These are phyloP conservation scores for Quercus berberidifolia DNA, from an alignment of 306 rosid genomes.

Conservation along the genomic window DNA sequence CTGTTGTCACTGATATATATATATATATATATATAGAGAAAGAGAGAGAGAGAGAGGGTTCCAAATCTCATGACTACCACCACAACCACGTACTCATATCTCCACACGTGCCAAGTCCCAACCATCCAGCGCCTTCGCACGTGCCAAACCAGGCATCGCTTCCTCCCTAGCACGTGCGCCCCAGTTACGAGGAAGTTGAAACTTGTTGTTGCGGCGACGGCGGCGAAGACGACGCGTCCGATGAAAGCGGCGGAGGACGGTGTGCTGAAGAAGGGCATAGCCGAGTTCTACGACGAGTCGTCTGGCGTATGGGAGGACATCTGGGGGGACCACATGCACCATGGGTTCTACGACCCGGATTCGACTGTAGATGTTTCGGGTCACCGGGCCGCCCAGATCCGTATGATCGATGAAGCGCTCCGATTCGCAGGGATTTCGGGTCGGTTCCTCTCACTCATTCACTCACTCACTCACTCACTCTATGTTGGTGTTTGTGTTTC, in stretches of 20 bases:
- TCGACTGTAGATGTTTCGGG: slow-evolving; percentile 52
- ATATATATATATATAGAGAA: too few relatives aligned
- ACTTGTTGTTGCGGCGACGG: not conserved
- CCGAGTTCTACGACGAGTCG: slow-evolving; percentile 87
- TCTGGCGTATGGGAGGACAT: slow-evolving; percentile 74
- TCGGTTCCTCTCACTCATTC: not conserved
- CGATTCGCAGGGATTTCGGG: slow-evolving; percentile 50
- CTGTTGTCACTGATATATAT: too few relatives aligned
- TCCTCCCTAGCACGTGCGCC: not conserved
- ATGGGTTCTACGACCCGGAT: slow-evolving; percentile 67
- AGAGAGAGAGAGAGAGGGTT: too few relatives aligned
- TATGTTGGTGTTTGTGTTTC: too few relatives aligned
- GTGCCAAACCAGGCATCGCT: not conserved
- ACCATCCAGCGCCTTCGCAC: not conserved
- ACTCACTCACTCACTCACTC: too few relatives aligned
- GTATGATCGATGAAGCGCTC: slow-evolving; percentile 81
- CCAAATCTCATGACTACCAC: too few relatives aligned
- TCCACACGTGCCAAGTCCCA: not conserved
- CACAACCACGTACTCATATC: too few relatives aligned
- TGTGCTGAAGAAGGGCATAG: slow-evolving; percentile 61
- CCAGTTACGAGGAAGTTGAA: not conserved
- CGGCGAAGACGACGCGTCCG: not conserved
- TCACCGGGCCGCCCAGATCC: slow-evolving; percentile 80
- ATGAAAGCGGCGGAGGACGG: not conserved
- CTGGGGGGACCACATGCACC: slow-evolving; percentile 99